Percentiles rank a stretch among this genome's conserved stretches.
phyloP scores from a whole-genome alignment of 441 rosid genomes.

The Populus hybrid region DNA sequence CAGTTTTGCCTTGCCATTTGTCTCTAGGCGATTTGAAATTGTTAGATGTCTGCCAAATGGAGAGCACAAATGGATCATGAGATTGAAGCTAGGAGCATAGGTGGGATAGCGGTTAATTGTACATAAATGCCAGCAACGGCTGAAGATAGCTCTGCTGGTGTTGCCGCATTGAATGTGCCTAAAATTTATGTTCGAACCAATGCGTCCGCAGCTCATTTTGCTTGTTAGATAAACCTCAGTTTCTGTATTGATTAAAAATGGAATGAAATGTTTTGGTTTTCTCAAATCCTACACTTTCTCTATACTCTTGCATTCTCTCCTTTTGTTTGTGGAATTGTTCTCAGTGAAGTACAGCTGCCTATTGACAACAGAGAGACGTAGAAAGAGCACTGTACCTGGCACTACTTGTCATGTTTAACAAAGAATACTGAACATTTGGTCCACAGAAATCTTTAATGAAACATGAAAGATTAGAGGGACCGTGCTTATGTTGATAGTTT shows the following conservation, averaged over 20 bases:
- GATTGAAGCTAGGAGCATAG: slow-evolving; percentile 11
- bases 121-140: slow-evolving; percentile 30
- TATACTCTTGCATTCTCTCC: not conserved
- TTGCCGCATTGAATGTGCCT: slow-evolving; percentile 9
- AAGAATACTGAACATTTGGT: slow-evolving; percentile 4
- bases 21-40: slow-evolving; percentile 5
- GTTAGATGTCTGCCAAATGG: slow-evolving; percentile 2
- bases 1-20: slow-evolving; percentile 3
- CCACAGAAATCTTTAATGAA: slow-evolving; percentile 1
- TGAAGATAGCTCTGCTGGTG: slow-evolving; percentile 52
- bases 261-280: slow-evolving; percentile 19
- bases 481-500: slow-evolving; percentile 19
- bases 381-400: not conserved
- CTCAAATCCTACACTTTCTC: not conserved
- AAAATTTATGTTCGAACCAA: slow-evolving; percentile 12
- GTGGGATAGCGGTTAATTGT: slow-evolving; percentile 22
- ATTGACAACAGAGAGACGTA: not conserved
- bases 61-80: slow-evolving; percentile 18
- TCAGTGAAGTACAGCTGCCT: not conserved
- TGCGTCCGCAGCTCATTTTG: slow-evolving; percentile 3
- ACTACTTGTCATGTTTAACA: not conserved
- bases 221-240: not conserved
- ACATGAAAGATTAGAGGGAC: not conserved
- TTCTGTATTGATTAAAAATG: slow-evolving; percentile 5
- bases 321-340: not conserved